Evolutionary conservation across 2,329 filamentous ascomycete genomes (phyloP).

Genomic region (Penicillium verrucosum): DNA sequence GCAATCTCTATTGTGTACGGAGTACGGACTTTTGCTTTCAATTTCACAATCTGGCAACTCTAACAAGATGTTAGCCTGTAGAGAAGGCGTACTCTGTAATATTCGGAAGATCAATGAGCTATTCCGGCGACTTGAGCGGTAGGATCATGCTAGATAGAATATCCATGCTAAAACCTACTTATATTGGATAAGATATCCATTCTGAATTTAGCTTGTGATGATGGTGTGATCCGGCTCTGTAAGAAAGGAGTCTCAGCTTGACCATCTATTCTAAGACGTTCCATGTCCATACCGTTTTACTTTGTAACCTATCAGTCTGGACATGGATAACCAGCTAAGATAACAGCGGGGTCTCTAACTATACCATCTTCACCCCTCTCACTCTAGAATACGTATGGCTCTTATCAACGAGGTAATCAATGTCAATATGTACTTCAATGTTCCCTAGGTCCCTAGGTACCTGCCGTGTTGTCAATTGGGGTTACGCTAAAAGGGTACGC

Average conservation of each 20-base stretch:
- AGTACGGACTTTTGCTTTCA: not conserved
- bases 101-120: not conserved
- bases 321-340: not conserved
- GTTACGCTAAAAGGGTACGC: constrained; percentile 18
- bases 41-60: not conserved
- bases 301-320: not conserved
- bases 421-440: not conserved
- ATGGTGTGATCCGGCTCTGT: constrained; percentile 16
- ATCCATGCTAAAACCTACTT: not conserved
- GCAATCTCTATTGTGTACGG: not conserved
- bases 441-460: constrained; percentile 1
- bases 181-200: not conserved
- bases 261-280: not conserved
- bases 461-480: constrained; percentile 17
- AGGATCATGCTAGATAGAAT: not conserved
- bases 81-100: not conserved
- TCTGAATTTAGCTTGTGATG: constrained; percentile 14
- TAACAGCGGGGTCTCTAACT: not conserved
- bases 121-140: not conserved
- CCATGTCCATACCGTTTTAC: constrained; percentile 1
- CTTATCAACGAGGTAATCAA: not conserved
- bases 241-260: constrained; percentile 3
- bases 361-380: not conserved
- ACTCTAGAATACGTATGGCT: not conserved
- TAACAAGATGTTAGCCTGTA: not conserved